These are phyloP conservation scores for Cornus florida DNA, from an alignment of 148 eudicot species.

Conservation along the genomic window DNA sequence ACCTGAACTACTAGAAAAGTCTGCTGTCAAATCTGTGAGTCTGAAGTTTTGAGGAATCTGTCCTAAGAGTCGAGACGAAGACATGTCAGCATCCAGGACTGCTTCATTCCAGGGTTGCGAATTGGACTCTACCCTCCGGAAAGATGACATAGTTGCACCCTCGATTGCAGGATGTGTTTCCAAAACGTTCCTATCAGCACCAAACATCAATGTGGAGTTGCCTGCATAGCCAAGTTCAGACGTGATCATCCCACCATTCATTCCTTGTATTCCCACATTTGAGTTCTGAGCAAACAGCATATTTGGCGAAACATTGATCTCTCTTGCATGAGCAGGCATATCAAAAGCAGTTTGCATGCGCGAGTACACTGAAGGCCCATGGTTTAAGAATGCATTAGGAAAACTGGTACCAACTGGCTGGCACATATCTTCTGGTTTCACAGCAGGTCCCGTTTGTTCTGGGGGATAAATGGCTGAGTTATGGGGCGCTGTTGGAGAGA, in stretches of 20 bases:
- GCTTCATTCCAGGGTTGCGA: slow-evolving; percentile 50
- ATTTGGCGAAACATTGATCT: slow-evolving; percentile 45
- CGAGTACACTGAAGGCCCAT: slow-evolving; percentile 40
- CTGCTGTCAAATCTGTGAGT: slow-evolving; percentile 26
- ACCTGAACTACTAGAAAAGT: slow-evolving; percentile 48
- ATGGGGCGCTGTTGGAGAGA: slow-evolving; percentile 42
- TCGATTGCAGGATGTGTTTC: slow-evolving; percentile 40
- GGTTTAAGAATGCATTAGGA: slow-evolving; percentile 38
- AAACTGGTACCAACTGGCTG: slow-evolving; percentile 24
- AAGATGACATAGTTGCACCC: slow-evolving; percentile 55
- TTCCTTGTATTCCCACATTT: slow-evolving; percentile 50
- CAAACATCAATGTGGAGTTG: slow-evolving; percentile 40
- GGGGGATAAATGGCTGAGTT: slow-evolving; percentile 40
- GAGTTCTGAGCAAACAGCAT: slow-evolving; percentile 55
- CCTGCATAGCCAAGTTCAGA: slow-evolving; percentile 52
- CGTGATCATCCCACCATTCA: slow-evolving; percentile 57
- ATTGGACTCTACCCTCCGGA: slow-evolving; percentile 49
- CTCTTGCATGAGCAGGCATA: slow-evolving; percentile 38
- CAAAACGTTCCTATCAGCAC: slow-evolving; percentile 43
- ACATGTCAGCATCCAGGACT: slow-evolving; percentile 42
- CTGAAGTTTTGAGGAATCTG: slow-evolving; percentile 64
- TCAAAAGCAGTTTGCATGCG: slow-evolving; percentile 32
- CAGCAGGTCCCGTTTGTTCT: slow-evolving; percentile 35
- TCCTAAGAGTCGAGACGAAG: slow-evolving; percentile 55
- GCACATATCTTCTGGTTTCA: slow-evolving; percentile 43